Evolutionary conservation across 257 asterid genomes (phyloP), one percentile per base, ranked within the genome.

Genomic region (Eustoma russellianum): DNA sequence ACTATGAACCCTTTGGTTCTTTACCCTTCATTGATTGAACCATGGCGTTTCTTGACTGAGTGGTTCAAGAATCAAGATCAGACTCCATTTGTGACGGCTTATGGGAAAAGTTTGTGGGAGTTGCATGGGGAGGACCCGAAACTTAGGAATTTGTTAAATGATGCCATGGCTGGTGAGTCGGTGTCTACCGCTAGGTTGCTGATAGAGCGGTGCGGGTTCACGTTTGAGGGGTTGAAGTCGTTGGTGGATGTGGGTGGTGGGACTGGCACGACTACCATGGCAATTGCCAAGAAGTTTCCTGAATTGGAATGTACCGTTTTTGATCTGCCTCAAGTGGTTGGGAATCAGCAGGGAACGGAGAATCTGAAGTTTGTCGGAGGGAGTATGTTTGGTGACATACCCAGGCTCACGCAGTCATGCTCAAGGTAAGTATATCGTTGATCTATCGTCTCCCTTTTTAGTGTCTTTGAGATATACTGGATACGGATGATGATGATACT

Each of bases 391-490:
- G 33, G 16, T 11, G 34, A 56, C 12, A 56, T 56, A 41, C 61
- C 48, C 46, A 48, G 5, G 52, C 61, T 7, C 3, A 50, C 7
- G 52, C 30, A 30, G 51, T 56, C 48, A 40, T 47, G 38, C 41
- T 47, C 61, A 28, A 56, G 19, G 40, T 56, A 56, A 38, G 2
- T 24, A 24, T 24, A 24, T 24, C 30, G 30, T 24, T 24, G 30
- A 24, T 24, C 2, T 4, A 24, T 24, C 30, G 3, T 4, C 30
- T 24, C 30, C 30, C 30, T 24, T 24, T 24, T 24, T 24, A 24
- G 3, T 24, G 3, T 57, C 60, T n/a, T 60, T 66, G 72, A 43
- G 67, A n/a, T n/a, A n/a, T n/a, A n/a, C n/a, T n/a, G n/a, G n/a
- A n/a, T n/a, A n/a, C n/a, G n/a, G n/a, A n/a, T n/a, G n/a, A n/a